Percentiles rank a stretch among this genome's conserved stretches.
Evolutionary conservation across 139 green algal genomes (phyloP).

Genomic region (Tetradesmus obliquus): DNA sequence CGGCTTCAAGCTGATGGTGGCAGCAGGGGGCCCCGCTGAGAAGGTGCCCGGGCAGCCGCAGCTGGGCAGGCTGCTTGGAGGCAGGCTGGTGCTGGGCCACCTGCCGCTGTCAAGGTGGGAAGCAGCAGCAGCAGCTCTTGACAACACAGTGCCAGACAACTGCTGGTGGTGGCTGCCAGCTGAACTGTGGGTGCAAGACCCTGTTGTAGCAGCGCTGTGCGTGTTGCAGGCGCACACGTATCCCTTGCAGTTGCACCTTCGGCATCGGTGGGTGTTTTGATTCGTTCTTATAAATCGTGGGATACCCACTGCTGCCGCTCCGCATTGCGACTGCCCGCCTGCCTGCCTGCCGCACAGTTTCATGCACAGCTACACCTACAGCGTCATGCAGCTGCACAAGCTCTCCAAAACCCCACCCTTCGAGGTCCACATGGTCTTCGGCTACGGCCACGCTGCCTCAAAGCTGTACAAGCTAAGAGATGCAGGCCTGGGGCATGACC

Average conservation of each 20-base stretch:
- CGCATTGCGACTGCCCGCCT: not conserved
- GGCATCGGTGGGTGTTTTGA: no score
- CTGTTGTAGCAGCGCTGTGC: no score
- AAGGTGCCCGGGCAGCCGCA: not conserved
- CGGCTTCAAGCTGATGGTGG: constrained; percentile 2
- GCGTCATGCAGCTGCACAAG: constrained; percentile 10
- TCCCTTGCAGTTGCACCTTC: no score
- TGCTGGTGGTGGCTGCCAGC: no score
- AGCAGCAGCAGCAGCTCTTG: not conserved
- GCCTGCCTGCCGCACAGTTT: not conserved
- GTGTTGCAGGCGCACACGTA: no score
- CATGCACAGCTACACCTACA: constrained; percentile 15
- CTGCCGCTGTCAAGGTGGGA: constrained; percentile 3
- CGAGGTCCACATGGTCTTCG: constrained; percentile 17
- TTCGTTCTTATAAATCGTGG: no score
- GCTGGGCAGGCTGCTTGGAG: not conserved
- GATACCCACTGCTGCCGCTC: not conserved
- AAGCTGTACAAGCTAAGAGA: not conserved
- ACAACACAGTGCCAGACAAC: not conserved
- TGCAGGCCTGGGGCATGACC: not conserved
- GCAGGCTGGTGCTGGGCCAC: not conserved
- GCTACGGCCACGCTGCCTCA: not conserved
- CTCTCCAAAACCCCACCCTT: not conserved
- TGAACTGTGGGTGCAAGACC: no score
- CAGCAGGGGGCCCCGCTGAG: not conserved